These are phyloP conservation scores for Cryptococcus sp. DNA, from an alignment of 1,284 basidiomycete species.

Conservation along the genomic window DNA sequence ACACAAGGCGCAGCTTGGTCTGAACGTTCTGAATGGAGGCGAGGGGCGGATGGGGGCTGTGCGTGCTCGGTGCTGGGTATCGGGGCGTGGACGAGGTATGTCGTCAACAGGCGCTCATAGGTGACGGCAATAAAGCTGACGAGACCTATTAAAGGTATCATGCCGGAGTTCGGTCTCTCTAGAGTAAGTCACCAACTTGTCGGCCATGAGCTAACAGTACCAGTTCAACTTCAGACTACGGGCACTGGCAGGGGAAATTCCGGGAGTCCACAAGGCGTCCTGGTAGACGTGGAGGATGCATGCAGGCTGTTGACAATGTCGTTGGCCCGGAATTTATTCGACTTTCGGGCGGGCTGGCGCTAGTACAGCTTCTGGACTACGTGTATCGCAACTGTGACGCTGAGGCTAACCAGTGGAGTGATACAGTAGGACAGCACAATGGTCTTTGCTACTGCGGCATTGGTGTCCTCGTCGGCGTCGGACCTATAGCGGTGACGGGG, in stretches of 20 bases:
- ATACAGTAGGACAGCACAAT: slow-evolving; percentile 34
- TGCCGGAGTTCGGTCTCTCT: slow-evolving; percentile 82
- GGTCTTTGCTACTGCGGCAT: slow-evolving; percentile 36
- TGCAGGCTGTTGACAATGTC: neutral
- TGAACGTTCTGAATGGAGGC: slow-evolving; percentile 80
- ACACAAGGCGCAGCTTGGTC: slow-evolving; percentile 91
- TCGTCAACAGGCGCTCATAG: neutral
- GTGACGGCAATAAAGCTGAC: slow-evolving; percentile 6
- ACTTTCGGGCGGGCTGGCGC: no score
- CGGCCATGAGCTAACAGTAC: slow-evolving; percentile 10
- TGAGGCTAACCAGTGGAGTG: slow-evolving; percentile 34
- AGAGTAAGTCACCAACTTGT: slow-evolving; percentile 60
- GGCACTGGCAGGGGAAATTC: slow-evolving; percentile 71
- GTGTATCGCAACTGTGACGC: slow-evolving; percentile 29
- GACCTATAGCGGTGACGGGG: slow-evolving; percentile 19
- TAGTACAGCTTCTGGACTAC: slow-evolving; percentile 21
- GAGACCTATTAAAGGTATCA: slow-evolving; percentile 56
- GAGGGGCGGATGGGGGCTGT: slow-evolving; percentile 72
- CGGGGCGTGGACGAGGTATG: slow-evolving; percentile 71
- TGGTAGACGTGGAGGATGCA: slow-evolving; percentile 59
- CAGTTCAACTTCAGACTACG: slow-evolving; percentile 87
- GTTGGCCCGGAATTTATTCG: no score
- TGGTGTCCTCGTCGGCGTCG: slow-evolving; percentile 28
- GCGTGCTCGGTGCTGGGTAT: slow-evolving; percentile 80
- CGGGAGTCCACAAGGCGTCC: slow-evolving; percentile 82